Base-by-base conservation (phyloP, 345 rosid genomes). In the Punica granatum region DNA sequence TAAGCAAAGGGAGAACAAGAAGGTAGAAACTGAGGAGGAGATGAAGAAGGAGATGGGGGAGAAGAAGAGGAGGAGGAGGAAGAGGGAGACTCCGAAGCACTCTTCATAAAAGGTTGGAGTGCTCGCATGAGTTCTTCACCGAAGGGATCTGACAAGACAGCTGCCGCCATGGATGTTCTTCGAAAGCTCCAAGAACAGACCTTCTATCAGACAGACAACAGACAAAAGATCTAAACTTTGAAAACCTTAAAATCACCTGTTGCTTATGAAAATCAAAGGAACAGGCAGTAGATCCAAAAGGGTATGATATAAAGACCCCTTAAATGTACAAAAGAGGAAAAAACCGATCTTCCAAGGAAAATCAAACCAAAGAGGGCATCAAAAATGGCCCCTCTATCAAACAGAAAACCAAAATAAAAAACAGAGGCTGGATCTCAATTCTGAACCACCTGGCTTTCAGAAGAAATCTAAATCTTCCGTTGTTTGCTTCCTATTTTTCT, bases 371-470 rank as follows among this genome's bases (percentile, higher is more conserved):
- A 56, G 23, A 26, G 28, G 8, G 25, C 34, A 26, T 13, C 3
- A 48, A 48, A 48, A 48, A 48, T 48, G 23, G 53, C 3, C 53
- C 53, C 53, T 48, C 53, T 48, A 28, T 15, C 42, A 66, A 65
- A 65, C n/a, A 65, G 58, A 65, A 19, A 65, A 14, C 23, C 32
- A 23, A 19, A 44, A 42, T 10, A 65, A 41, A 37, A 41, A 43
- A 28, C 41, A 30, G 32, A 43, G 39, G 10, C 87, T 84, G 77
- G 84, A 89, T 89, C 90, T 79, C 83, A 76, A 75, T 88, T 89
- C 89, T 84, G 92, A 83, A 84, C 88, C 72, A 87, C 78, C 92
- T 85, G 90, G 51, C 85, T 87, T 80, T 72, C 83, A 33, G 77
- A 36, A 43, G 77, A 37, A 37, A 76, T 63, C 74, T n/a, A 75